These are phyloP conservation scores for Hippophae gyantsensis DNA, from an alignment of 306 rosid species.

Conservation along the genomic window DNA sequence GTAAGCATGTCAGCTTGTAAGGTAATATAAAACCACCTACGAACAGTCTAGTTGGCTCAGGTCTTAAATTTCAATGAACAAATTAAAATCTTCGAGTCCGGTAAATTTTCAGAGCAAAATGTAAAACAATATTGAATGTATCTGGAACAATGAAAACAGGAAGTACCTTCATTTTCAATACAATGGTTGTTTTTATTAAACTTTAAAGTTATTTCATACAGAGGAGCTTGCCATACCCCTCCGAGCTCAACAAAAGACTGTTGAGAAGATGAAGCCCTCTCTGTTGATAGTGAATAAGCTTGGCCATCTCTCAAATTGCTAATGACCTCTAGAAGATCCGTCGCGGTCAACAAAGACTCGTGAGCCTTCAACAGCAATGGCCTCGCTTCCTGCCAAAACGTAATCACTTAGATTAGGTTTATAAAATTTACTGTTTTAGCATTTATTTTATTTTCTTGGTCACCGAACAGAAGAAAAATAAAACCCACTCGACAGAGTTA, in stretches of 20 bases:
- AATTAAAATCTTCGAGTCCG: not conserved
- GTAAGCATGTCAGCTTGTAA: too few relatives aligned
- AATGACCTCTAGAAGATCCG: constrained; percentile 41
- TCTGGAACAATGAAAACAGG: constrained; percentile 11
- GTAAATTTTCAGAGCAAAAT: not conserved
- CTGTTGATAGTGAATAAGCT: constrained; percentile 13
- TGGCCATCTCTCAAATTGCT: constrained; percentile 34
- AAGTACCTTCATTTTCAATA: constrained; percentile 38
- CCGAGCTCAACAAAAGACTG: constrained; percentile 51
- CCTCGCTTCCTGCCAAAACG: constrained; percentile 50
- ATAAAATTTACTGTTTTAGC: too few relatives aligned
- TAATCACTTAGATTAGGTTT: too few relatives aligned
- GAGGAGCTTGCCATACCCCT: constrained; percentile 42
- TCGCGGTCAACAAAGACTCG: constrained; percentile 40
- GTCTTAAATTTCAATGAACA: not conserved
- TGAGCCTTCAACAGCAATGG: constrained; percentile 56
- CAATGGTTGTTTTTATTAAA: constrained; percentile 12
- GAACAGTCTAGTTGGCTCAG: too few relatives aligned
- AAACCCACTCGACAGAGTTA: not conserved
- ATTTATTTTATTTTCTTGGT: not conserved
- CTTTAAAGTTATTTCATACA: constrained; percentile 49
- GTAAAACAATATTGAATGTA: not conserved
- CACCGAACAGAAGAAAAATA: constrained; percentile 1
- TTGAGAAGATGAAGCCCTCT: constrained; percentile 10
- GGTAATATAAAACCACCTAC: too few relatives aligned